Evolutionary conservation across 345 rosid genomes (phyloP).

Genomic region (Fremontodendron californicum): DNA sequence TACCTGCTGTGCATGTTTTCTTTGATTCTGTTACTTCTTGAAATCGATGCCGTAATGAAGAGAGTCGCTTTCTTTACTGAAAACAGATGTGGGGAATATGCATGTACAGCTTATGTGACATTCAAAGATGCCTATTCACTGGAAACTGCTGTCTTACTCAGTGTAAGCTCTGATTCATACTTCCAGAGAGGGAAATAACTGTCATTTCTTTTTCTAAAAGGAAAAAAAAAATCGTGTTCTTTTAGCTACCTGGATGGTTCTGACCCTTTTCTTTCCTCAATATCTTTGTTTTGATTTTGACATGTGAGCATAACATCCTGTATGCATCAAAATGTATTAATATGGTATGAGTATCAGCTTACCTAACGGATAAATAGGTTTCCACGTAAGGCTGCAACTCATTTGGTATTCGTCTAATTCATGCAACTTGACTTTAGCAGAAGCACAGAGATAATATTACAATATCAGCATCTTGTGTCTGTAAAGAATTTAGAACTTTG

Average conservation of each 20-base stretch:
- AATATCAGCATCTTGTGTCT: neutral
- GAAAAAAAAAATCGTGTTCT: neutral
- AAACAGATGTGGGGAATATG: slow-evolving; percentile 57
- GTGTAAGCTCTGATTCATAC: slow-evolving; percentile 44
- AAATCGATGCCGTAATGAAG: slow-evolving; percentile 3
- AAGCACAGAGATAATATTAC: neutral
- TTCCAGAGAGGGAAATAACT: neutral
- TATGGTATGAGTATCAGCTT: neutral
- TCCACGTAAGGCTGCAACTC: neutral
- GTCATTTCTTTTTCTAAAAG: neutral
- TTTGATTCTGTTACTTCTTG: neutral
- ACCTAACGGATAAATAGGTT: neutral
- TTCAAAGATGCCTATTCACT: slow-evolving; percentile 68
- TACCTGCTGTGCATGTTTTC: neutral
- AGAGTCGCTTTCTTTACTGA: slow-evolving; percentile 6
- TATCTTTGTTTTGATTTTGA: neutral
- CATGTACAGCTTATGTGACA: slow-evolving; percentile 74
- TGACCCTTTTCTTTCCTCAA: neutral
- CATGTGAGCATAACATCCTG: neutral
- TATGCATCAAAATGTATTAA: neutral
- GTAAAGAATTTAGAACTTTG: neutral
- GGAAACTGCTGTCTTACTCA: slow-evolving; percentile 82
- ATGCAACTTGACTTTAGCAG: neutral
- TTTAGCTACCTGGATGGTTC: neutral
- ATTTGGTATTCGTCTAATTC: neutral